Base-by-base conservation (phyloP, 768 basidiomycete species). In the Kondoa malvinella region DNA sequence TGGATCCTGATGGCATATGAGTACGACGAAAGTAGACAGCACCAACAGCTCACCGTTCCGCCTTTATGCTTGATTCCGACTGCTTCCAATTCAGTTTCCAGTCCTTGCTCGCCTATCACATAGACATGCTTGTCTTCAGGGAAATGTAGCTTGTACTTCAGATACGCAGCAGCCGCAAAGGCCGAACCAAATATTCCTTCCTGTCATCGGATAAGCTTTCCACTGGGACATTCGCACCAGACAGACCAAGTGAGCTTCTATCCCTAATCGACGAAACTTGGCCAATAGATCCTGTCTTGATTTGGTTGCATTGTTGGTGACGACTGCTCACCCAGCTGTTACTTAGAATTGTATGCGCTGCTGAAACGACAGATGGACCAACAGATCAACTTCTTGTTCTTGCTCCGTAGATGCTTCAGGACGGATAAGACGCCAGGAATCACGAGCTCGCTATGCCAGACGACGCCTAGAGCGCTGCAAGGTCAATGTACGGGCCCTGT, bases 181-280 rank as follows among this genome's bases (percentile, higher is more conserved):
- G 92, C 94, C 3, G 94, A 97, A 64, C 92, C 90, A 72, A 89
- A 96, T 66, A 97, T 89, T 76, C 97, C 95, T 69, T 95, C 89
- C 94, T 97, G 71, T 8, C 16, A 8, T 21, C 40, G 8, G 8
- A 8, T 14, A 31, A 60, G 4, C 25, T 14, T 60, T 12, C 25
- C 4, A 14, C 58, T 8, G 27, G 8, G n/a, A 2, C 8, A 61
- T 25, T 15, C 4, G 4, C 4, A 1, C 1, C 15, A 26, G 26
- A 4, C 26, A 2, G 26, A 25, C 94, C 74, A 87, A 86, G 75
- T 85, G 81, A 34, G 85, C 89, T 75, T 90, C 81, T 34, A 96
- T 81, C 56, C 88, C 91, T 65, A 97, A 82, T 74, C 85, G 81
- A 77, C 96, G 90, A 76, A 99, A 95, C 77, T 92, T 94, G 58